Base-by-base conservation (phyloP, 176 grass and related monocot genomes). In the Hordeum marinum region DNA sequence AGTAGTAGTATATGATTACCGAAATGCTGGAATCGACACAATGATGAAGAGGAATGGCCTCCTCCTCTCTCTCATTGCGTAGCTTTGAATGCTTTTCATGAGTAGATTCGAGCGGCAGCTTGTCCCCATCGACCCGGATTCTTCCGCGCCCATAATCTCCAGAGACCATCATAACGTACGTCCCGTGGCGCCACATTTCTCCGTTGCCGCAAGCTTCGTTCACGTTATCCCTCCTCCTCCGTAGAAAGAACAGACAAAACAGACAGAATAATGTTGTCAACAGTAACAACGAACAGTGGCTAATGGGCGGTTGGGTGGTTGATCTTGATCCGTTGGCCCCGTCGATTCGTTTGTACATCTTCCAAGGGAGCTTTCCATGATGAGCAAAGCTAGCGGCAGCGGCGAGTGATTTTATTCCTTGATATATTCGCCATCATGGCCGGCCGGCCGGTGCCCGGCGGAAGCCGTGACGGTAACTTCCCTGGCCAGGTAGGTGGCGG, bases 61-160 rank as follows among this genome's bases (percentile, higher is more conserved):
- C 37, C n/a, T 4, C 29, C 78, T 11, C 23, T 41, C 60, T 87
- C 76, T 55, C 37, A 63, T 91, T 87, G 76, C 81, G 68, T 91
- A 87, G 89, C 89, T 91, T 87, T 83, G 74, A 87, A 83, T 87
- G 66, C 84, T 68, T 75, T 78, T 45, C 7, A 83, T 85, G 72
- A 71, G 43, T 78, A 69, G 80, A 84, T 90, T 90, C 76, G 48
- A 90, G 85, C 50, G 85, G 75, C 67, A 79, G 67, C 50, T 76
- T 80, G 89, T 84, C 80, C 45, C 75, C 89, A 80, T 90, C 84
- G 43, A 34, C 1, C 17, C 63, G 46, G 80, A 87, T 84, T 68
- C 76, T 71, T 21, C 52, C 9, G 18, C 2, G 52, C 17, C 52
- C 18, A 21, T 57, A 57, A 57, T 21, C 52, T 57, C 52, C 52